Evolutionary conservation across 441 rosid genomes (phyloP).

Genomic region (Populus tomentosa): DNA sequence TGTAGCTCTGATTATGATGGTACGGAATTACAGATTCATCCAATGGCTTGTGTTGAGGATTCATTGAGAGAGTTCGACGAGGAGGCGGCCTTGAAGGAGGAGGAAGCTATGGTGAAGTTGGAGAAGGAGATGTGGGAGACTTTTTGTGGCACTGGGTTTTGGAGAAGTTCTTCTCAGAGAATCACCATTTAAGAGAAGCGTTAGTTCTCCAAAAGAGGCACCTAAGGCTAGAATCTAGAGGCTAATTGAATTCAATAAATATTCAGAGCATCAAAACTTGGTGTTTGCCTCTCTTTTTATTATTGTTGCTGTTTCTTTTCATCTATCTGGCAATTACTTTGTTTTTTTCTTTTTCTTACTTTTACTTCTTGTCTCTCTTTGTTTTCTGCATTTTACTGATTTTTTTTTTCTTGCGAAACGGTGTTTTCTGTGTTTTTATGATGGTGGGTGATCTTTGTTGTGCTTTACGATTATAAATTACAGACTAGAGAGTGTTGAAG

Average conservation of each 20-base stretch:
- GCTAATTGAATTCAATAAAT: neutral
- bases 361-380: neutral
- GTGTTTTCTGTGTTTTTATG: neutral
- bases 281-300: neutral
- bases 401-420: neutral
- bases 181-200: neutral
- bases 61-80: conserved; percentile 6
- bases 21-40: conserved; percentile 23
- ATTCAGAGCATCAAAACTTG: neutral
- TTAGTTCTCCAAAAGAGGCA: neutral
- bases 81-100: conserved; percentile 24
- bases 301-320: neutral
- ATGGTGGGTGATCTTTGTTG: neutral
- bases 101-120: conserved; percentile 44
- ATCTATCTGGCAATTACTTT: neutral
- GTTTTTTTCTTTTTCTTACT: neutral
- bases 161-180: conserved; percentile 80
- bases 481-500: neutral
- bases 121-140: conserved; percentile 81
- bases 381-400: neutral
- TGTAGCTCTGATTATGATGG: conserved; percentile 25
- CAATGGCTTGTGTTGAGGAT: neutral
- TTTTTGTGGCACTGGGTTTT: conserved; percentile 61
- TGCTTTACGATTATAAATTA: neutral
- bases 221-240: neutral